Evolutionary conservation across 176 grass and related monocot species (phyloP), one percentile per base, ranked within the genome.

Genomic region (Hyparrhenia diplandra): DNA sequence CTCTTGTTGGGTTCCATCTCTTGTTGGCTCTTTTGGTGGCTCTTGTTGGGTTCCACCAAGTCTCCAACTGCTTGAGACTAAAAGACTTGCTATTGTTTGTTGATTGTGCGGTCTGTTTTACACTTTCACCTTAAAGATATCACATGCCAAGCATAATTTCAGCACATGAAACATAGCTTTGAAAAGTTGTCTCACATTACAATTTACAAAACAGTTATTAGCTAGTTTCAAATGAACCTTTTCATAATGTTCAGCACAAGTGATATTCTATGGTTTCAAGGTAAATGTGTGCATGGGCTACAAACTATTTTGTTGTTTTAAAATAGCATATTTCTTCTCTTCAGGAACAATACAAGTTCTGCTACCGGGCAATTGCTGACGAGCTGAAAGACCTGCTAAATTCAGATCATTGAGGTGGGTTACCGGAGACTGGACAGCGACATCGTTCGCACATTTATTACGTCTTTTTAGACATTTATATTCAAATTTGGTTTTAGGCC

Each of bases 271-370:
- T 16, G 74, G 27, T 28, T 81, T 81, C 4, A 74, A 12, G 67
- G 75, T 47, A 71, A 52, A 77, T 37, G 7, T 6, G 16, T 64
- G 41, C 8, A 68, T 78, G 21, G 8, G 18, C 6, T 62, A 45
- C 43, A 45, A 45, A 45, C 13, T 40, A 29, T 81, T 70, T 54
- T 42, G 14, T 54, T 64, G 10, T 71, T 74, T 27, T 72, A 82
- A 81, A 54, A 77, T 81, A 46, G 12, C n/a, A 67, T 77, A 46
- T 82, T 73, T 81, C 57, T 87, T 24, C 73, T 82, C 77, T 81
- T 81, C 78, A 98, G 95, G 61, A 98, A 52, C 95, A 98, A 79
- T 95, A 84, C 83, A 71, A 95, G 49, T 98, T 95, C 67, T 98
- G 92, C 86, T 88, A 91, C 87, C 51, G n/a, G 66, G 92, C 88